Evolutionary conservation across 352 stramenopile species (phyloP), one percentile per base, ranked within the genome.

Genomic region (Aphanomyces euteiches): DNA sequence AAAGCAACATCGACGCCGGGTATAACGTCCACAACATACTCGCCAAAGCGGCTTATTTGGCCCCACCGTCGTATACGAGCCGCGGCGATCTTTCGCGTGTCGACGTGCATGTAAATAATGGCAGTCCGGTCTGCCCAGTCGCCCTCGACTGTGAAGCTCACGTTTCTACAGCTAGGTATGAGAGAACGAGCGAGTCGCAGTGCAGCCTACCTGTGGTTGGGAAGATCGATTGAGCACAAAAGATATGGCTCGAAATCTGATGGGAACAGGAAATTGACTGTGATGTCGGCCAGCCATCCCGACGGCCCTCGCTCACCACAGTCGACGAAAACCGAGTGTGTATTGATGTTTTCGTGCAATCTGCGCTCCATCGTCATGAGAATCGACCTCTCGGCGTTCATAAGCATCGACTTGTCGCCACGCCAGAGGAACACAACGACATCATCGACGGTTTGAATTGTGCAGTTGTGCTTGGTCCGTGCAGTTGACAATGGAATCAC

Each of bases 21-120:
- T 1, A 70, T 56, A 15, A 63, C 40, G 54, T 70, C 47, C n/a
- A 63, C 4, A 15, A 70, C 19, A 21, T 60, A 61, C 39, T 70
- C 47, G 17, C 48, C 47, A 47, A 60, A 69, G 5, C 28, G 36
- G n/a, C 2, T 6, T 13, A 7, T 36, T 19, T 7, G 19, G 15
- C 47, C n/a, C 7, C 13, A 7, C 8, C 64, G 36, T 37, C 47
- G 64, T 48, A 70, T 70, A 13, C 64, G 47, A 2, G 64, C 64
- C 17, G 40, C 64, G 6, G 39, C 43, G 15, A 60, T 37, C 10
- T 36, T 17, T 7, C 21, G 19, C 6, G 59, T 12, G 3, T 15
- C 8, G 5, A 45, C 15, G 12, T 48, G 19, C 64, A 61, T 70
- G 38, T 7, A 61, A 54, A 70, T 34, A 4, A 70, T 34, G 38